Conservation (phyloP, 345 rosid species). For the Salix dunnii region DNA sequence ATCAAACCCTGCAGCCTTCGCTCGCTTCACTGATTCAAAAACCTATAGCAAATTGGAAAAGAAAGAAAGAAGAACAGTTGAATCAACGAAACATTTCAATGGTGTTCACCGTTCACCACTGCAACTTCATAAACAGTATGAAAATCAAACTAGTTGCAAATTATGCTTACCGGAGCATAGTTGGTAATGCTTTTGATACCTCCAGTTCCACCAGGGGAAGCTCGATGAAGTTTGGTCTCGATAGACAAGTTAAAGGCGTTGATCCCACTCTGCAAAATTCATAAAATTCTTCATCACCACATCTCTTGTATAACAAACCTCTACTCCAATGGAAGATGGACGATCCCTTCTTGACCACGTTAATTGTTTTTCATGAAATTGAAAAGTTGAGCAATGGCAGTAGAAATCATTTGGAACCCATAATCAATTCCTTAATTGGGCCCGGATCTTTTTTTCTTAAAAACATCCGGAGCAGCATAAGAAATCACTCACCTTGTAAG, state of each 20-base stretch:
- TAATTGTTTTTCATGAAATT: too few species aligned
- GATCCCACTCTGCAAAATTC: background rate
- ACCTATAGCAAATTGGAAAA: slow-evolving; percentile 8
- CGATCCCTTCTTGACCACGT: too few species aligned
- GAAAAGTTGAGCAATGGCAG: too few species aligned
- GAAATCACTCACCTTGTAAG: slow-evolving; percentile 24
- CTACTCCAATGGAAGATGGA: too few species aligned
- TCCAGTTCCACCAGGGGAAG: slow-evolving; percentile 35
- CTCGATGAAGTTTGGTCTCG: slow-evolving; percentile 23
- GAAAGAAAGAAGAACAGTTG: background rate
- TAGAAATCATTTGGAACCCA: too few species aligned
- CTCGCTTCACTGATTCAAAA: slow-evolving; percentile 22
- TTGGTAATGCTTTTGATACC: slow-evolving; percentile 32
- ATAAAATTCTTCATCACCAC: too few species aligned
- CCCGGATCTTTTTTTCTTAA: too few species aligned
- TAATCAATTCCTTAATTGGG: too few species aligned
- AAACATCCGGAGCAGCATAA: too few species aligned
- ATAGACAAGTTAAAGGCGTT: slow-evolving; percentile 15
- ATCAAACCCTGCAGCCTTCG: slow-evolving; percentile 28
- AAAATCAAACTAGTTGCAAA: background rate
- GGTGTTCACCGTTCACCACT: too few species aligned
- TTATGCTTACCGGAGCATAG: slow-evolving; percentile 26
- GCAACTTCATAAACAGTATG: too few species aligned
- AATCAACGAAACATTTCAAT: background rate
- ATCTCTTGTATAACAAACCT: too few species aligned